Conservation (phyloP, 768 basidiomycete species). For the Termitomyces sp. region DNA sequence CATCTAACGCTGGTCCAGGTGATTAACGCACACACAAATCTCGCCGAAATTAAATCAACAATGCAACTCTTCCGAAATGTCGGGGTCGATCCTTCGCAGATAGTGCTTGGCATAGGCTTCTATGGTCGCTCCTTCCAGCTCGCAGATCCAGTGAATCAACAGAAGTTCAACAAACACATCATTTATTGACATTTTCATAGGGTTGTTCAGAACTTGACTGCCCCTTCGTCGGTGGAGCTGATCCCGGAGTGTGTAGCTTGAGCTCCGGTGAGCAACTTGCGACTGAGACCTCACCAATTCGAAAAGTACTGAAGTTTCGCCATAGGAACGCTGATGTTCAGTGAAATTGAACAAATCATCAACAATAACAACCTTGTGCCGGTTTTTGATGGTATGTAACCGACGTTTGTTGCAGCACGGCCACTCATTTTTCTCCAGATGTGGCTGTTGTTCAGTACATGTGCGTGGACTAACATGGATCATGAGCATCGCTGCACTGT, state of each 20-base stretch:
- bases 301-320: neutral
- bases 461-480: neutral
- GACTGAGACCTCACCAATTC: neutral
- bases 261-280: neutral
- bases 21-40: constrained; percentile 14
- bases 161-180: neutral
- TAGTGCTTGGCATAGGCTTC: constrained; percentile 15
- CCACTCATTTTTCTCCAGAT: neutral
- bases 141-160: constrained; percentile 4
- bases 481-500: neutral
- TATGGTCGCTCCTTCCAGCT: constrained; percentile 15
- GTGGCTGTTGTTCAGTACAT: neutral
- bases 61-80: constrained; percentile 12
- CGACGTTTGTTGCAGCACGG: neutral
- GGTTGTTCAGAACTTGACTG: constrained; percentile 7
- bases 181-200: neutral
- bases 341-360: constrained; percentile 13
- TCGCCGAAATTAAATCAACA: constrained; percentile 14
- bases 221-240: constrained; percentile 8
- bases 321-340: constrained; percentile 12
- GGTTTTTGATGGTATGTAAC: neutral
- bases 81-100: neutral
- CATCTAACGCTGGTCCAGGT: neutral
- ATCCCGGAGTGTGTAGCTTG: constrained; percentile 8
- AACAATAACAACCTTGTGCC: neutral